Percentiles rank a stretch among this genome's conserved stretches.
These are phyloP conservation scores for Lavandula angustifolia DNA, from an alignment of 257 asterid genomes.

Conservation along the genomic window DNA sequence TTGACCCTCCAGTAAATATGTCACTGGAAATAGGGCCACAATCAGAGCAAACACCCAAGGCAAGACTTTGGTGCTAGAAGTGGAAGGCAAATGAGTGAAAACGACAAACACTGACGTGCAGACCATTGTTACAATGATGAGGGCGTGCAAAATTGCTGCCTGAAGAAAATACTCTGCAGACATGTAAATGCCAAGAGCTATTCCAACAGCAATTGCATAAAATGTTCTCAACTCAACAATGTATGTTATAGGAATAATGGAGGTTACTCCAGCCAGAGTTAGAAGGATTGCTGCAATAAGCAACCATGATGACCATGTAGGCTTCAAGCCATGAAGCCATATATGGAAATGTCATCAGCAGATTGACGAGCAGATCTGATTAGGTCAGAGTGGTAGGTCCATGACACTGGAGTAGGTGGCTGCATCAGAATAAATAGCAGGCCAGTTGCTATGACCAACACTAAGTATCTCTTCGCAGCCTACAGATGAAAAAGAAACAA, in stretches of 20 bases:
- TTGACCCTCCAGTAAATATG: slow-evolving; percentile 93
- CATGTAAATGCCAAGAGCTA: slow-evolving; percentile 85
- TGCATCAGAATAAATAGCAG: slow-evolving; percentile 79
- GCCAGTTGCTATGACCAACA: slow-evolving; percentile 85
- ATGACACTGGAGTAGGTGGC: slow-evolving; percentile 88
- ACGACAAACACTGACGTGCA: slow-evolving; percentile 84
- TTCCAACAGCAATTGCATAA: slow-evolving; percentile 80
- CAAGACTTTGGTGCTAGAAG: slow-evolving; percentile 87
- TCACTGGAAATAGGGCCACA: slow-evolving; percentile 97
- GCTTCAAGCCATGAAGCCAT: slow-evolving; percentile 86
- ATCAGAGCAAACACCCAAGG: slow-evolving; percentile 97
- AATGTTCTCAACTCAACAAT: slow-evolving; percentile 79
- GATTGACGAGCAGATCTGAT: slow-evolving; percentile 84
- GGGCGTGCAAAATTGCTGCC: slow-evolving; percentile 78
- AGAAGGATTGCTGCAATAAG: slow-evolving; percentile 83
- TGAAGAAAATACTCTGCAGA: slow-evolving; percentile 95
- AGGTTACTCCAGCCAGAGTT: slow-evolving; percentile 90
- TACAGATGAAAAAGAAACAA: slow-evolving; percentile 40
- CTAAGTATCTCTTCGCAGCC: slow-evolving; percentile 92
- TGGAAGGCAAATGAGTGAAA: slow-evolving; percentile 94
- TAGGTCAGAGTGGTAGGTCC: slow-evolving; percentile 77
- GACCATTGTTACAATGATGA: slow-evolving; percentile 89
- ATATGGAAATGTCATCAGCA: slow-evolving; percentile 89
- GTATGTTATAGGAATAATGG: slow-evolving; percentile 82
- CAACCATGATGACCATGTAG: slow-evolving; percentile 99